Evolutionary conservation across 2,329 filamentous ascomycete species (phyloP), one percentile per base, ranked within the genome.

Genomic region (Botryotinia convoluta): DNA sequence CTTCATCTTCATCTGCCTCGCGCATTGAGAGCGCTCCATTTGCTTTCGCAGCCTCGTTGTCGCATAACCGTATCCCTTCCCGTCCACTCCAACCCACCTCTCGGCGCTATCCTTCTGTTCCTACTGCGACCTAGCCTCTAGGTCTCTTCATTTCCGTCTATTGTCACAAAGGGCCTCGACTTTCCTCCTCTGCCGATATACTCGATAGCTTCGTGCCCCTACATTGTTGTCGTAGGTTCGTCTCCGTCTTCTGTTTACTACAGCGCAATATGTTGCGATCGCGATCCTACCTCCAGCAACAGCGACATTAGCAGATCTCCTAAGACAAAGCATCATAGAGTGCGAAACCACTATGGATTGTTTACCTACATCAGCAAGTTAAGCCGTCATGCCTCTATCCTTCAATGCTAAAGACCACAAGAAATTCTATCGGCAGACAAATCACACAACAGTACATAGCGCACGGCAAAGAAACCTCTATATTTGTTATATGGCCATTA

Each of bases 301-400:
- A n/a, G 32, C 32, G 35, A 6, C 35, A n/a, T 37, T 61, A 35
- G 59, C 9, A 61, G 10, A 39, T 39, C 18, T 20, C 57, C 18
- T 22, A 2, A 12, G 7, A 3, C 8, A 63, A 29, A 29, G 4
- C 37, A 29, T 7, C 8, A 63, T 16, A 63, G 26, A 20, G 3
- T 42, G 61, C 14, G 1, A 1, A 10, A 20, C 9, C 0, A 3
- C 0, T 8, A 29, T 18, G 18, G 29, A 2, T 35, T 60, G 9
- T 26, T 60, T 35, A 35, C 8, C 32, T 14, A 35, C 1, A 35
- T 29, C 4, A 12, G 57, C 18, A 14, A 10, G 9, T 60, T 35
- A 3, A 8, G 26, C 32, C 3, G 26, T 26, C 7, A 4, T 63
- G 22, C 16, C 14, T 18, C 22, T 10, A 3, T 39, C 10, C 8